A percentile compares a stretch with the other conserved stretches of the same genome.
Evolutionary conservation across 2,329 filamentous ascomycete genomes (phyloP).

Genomic region (Verticillium zaregamsianum): DNA sequence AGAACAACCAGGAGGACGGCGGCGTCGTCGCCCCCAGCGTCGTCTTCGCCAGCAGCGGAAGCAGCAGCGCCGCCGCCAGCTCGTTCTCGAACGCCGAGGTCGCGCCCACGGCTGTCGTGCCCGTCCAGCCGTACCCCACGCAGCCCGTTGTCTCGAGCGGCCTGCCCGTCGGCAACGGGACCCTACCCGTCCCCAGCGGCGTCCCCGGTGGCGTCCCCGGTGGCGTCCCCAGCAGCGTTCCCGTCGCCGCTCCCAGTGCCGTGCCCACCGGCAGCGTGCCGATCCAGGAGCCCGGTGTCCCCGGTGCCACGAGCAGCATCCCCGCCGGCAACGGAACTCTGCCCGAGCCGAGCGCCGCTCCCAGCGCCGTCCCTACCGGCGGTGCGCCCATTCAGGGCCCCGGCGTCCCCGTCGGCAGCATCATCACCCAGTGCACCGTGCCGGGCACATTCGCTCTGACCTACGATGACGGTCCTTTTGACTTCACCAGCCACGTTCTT

Average conservation of each 20-base stretch:
- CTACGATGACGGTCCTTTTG: slow-evolving; percentile 40
- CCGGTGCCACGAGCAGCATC: slow-evolving; percentile 6
- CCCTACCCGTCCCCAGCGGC: background rate
- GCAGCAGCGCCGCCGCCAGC: background rate
- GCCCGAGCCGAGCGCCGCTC: background rate
- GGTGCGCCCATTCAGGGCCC: background rate
- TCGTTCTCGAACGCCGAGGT: background rate
- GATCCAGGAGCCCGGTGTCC: slow-evolving; percentile 1
- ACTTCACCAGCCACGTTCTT: slow-evolving; percentile 35
- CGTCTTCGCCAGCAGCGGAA: background rate
- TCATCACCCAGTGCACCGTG: slow-evolving; percentile 20
- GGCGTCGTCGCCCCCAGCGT: slow-evolving; percentile 6
- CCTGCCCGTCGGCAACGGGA: background rate
- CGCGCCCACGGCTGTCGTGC: background rate
- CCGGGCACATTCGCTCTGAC: slow-evolving; percentile 36
- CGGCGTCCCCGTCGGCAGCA: slow-evolving; percentile 7
- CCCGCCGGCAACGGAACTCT: slow-evolving; percentile 18
- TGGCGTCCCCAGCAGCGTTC: background rate
- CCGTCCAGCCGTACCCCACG: background rate
- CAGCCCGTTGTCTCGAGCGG: background rate
- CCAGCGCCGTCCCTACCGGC: background rate
- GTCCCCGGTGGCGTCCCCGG: background rate
- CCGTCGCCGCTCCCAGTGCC: background rate
- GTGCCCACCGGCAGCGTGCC: background rate
- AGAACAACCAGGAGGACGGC: slow-evolving; percentile 6